phyloP scores from a whole-genome alignment of 169 alveolate species.

The Perkinsus marinus region DNA sequence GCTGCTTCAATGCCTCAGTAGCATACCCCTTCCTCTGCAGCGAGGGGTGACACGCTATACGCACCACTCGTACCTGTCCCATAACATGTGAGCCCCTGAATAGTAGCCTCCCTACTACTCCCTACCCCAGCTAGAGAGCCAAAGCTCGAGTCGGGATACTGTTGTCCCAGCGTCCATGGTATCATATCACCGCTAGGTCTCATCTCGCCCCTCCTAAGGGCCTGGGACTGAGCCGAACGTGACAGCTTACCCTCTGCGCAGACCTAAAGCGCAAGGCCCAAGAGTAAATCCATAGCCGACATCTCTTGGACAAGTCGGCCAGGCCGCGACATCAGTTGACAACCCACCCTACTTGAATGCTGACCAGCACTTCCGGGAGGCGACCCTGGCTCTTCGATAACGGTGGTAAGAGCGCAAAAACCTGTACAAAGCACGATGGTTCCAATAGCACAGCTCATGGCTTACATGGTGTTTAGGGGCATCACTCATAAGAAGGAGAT shows the following conservation, averaged over 20 bases:
- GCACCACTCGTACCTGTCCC: constrained; percentile 68
- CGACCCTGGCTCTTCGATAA: neutral
- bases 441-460: constrained; percentile 63
- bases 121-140: constrained; percentile 61
- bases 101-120: neutral
- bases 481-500: constrained; percentile 90
- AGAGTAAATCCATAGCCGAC: too few relatives aligned
- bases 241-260: neutral
- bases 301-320: too few relatives aligned
- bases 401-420: neutral
- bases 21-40: constrained; percentile 90
- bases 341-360: neutral
- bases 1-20: constrained; percentile 66
- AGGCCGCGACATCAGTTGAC: too few relatives aligned
- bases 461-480: constrained; percentile 97
- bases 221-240: neutral
- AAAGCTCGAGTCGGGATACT: constrained; percentile 76
- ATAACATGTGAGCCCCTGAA: neutral
- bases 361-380: neutral
- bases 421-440: constrained; percentile 35
- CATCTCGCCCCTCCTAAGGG: neutral
- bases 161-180: constrained; percentile 88
- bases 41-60: constrained; percentile 92
- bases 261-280: too few relatives aligned
- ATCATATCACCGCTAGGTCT: constrained; percentile 79